phyloP scores from a whole-genome alignment of 1,284 basidiomycete species.

The Exsudoporus floridanus region DNA sequence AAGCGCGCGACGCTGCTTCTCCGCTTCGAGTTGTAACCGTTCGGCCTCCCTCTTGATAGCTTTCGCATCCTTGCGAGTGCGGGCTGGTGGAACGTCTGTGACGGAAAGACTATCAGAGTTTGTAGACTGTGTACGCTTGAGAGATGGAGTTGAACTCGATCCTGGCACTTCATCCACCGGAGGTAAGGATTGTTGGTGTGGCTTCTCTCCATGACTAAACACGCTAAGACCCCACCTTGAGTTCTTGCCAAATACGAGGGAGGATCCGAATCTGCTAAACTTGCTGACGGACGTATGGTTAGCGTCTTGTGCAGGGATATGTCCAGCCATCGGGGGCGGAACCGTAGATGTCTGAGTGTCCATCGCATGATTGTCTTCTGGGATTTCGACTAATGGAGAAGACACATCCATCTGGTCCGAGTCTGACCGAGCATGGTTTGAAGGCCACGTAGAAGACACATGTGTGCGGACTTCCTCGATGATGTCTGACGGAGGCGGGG shows the following conservation, averaged over 20 bases:
- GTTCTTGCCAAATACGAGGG: slow-evolving; percentile 59
- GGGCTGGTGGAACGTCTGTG: slow-evolving; percentile 51
- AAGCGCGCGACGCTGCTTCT: slow-evolving; percentile 82
- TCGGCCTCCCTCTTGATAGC: slow-evolving; percentile 90
- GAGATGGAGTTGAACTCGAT: slow-evolving; percentile 57
- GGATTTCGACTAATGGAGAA: slow-evolving; percentile 43
- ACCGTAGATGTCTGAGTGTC: slow-evolving; percentile 54
- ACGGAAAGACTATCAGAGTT: slow-evolving; percentile 69
- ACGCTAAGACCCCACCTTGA: slow-evolving; percentile 65
- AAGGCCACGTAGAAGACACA: slow-evolving; percentile 30
- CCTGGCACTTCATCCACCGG: slow-evolving; percentile 69
- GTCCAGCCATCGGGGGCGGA: slow-evolving; percentile 39
- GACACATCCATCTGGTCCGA: slow-evolving; percentile 65
- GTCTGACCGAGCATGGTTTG: slow-evolving; percentile 39
- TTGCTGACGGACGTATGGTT: slow-evolving; percentile 47
- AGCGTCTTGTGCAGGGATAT: slow-evolving; percentile 32
- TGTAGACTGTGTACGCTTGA: slow-evolving; percentile 86
- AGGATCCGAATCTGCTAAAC: slow-evolving; percentile 51
- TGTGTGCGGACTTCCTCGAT: slow-evolving; percentile 42
- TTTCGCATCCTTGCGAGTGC: slow-evolving; percentile 66
- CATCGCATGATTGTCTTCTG: slow-evolving; percentile 44
- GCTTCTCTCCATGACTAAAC: slow-evolving; percentile 77
- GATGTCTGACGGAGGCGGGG: slow-evolving; percentile 33
- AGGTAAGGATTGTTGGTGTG: slow-evolving; percentile 56
- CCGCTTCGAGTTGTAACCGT: slow-evolving; percentile 79